Conservation (phyloP, 2,329 filamentous ascomycete species). For the Coniochaeta prunicola region DNA sequence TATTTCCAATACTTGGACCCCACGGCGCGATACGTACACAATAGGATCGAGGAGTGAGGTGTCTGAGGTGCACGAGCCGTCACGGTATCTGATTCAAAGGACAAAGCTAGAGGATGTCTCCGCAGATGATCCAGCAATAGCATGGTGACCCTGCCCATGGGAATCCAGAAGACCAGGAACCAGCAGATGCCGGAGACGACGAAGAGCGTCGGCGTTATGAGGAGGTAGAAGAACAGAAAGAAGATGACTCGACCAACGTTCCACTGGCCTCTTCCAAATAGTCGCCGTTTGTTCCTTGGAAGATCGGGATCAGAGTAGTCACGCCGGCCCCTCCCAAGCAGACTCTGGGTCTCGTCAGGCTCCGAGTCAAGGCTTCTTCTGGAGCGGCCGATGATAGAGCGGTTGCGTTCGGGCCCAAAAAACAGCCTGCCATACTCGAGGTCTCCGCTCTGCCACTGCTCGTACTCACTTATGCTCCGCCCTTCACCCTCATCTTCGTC, state of each 20-base stretch:
- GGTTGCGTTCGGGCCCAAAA: conserved; percentile 74
- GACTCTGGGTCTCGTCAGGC: conserved; percentile 78
- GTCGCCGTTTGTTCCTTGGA: conserved; percentile 62
- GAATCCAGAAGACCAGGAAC: conserved; percentile 96
- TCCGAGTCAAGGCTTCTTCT: conserved; percentile 83
- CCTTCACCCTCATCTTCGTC: conserved; percentile 95
- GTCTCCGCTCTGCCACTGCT: conserved; percentile 97
- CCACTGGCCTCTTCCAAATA: conserved; percentile 96
- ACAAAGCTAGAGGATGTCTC: conserved; percentile 84
- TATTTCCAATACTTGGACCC: conserved; percentile 99
- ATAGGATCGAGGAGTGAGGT: conserved; percentile 75
- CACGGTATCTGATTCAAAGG: conserved; percentile 80
- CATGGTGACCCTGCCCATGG: conserved; percentile 93
- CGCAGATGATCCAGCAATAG: conserved; percentile 86
- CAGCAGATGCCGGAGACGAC: conserved; percentile 85
- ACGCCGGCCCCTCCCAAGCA: conserved; percentile 53
- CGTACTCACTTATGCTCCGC: conserved; percentile 95
- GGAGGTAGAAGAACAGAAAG: conserved; percentile 91
- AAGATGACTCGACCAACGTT: conserved; percentile 91
- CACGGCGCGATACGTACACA: conserved; percentile 95
- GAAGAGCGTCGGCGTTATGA: conserved; percentile 81
- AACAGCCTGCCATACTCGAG: conserved; percentile 93
- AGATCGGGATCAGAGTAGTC: conserved; percentile 27
- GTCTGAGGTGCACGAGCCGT: conserved; percentile 65
- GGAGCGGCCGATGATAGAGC: conserved; percentile 78